These are phyloP conservation scores for Dactylella cylindrospora DNA, from an alignment of 2,329 filamentous ascomycete genomes.

Conservation along the genomic window DNA sequence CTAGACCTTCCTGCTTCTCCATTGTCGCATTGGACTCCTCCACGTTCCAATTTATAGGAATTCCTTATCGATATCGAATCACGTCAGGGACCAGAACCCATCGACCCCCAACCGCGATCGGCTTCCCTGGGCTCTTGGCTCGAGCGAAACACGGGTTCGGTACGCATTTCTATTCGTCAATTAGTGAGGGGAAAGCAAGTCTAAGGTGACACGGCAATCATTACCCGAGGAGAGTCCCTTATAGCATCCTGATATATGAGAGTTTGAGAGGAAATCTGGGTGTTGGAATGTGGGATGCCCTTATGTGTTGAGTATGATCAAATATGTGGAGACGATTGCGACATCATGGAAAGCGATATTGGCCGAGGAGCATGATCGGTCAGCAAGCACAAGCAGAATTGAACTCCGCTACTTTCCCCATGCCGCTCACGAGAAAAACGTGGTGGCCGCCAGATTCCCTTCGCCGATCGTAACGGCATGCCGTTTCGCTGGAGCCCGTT, in stretches of 20 bases:
- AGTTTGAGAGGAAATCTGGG: too few relatives aligned
- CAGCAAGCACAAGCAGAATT: too few relatives aligned
- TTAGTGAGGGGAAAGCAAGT: neutral
- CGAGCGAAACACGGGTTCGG: neutral
- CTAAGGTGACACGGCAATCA: constrained; percentile 19
- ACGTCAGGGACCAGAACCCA: neutral
- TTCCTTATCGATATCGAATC: constrained; percentile 5
- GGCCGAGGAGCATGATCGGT: too few relatives aligned
- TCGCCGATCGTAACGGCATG: too few relatives aligned
- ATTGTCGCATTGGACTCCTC: too few relatives aligned
- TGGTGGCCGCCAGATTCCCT: too few relatives aligned
- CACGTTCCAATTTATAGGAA: constrained; percentile 15
- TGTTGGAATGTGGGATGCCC: constrained; percentile 26
- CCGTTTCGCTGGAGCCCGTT: too few relatives aligned
- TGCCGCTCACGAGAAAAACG: too few relatives aligned
- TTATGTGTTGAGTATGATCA: constrained; percentile 30
- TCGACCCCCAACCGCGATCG: constrained; percentile 16
- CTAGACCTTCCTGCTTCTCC: too few relatives aligned
- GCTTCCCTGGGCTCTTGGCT: neutral
- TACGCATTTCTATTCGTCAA: constrained; percentile 21
- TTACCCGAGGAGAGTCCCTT: constrained; percentile 28
- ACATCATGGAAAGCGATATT: too few relatives aligned
- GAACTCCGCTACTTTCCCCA: too few relatives aligned
- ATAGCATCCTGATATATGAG: constrained; percentile 8
- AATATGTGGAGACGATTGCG: constrained; percentile 42